Evolutionary conservation across 768 basidiomycete species (phyloP), one percentile per base, ranked within the genome.

Genomic region (Lentinula guzmanii): DNA sequence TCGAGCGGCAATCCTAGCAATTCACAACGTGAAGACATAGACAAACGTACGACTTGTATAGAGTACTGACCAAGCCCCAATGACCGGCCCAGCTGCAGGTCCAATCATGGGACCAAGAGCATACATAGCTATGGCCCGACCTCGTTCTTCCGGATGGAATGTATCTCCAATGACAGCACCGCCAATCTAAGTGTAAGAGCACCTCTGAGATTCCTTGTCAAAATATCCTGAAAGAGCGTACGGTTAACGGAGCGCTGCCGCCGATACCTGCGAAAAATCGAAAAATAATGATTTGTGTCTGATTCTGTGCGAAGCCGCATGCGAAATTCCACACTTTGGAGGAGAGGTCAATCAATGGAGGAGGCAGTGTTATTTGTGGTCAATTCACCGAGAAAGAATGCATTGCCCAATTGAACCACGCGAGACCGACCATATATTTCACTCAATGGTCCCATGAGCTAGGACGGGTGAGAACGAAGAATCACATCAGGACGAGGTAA

Each of bases 341-440:
- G 52, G n/a, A 41, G 42, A 65, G 21, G 18, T 5, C 33, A 15
- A 33, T 21, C 18, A n/a, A 34, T 21, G 21, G 7, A 31, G 24
- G 45, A 21, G 33, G 6, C 21, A 13, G 11, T 46, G 21, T 51
- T 31, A 56, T 5, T 6, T 46, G 45, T 24, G 28, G 41, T 48
- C 28, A 6, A 64, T 71, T 8, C 67, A 88, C 86, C 82, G 1
- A 90, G 72, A 66, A 81, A 90, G 70, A 84, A 86, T 3, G 87
- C n/a, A 69, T 90, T 91, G 1, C 88, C 70, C 0, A 77, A 52
- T 65, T 88, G 89, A 0, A 91, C 65, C 0, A 90, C 83, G 1
- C 76, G 71, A 0, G 84, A 81, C 18, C 89, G 81, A 2, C 90
- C 90, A 63, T 77, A 91, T 9, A 91, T 77, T 69, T 93, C 91